phyloP scores from a whole-genome alignment of 352 stramenopile genomes.

The Phytophthora melonis region DNA sequence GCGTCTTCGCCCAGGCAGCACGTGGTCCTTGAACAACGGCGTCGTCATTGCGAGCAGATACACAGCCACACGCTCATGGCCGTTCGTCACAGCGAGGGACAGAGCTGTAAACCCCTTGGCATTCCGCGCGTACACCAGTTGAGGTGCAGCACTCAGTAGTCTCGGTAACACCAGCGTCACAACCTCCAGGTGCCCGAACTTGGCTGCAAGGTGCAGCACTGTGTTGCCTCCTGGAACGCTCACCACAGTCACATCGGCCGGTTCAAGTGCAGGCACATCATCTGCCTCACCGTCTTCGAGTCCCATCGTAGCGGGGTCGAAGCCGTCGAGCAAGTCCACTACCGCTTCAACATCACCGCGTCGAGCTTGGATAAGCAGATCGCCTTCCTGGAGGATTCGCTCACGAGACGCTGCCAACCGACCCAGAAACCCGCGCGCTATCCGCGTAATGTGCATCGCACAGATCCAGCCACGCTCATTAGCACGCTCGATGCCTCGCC shows the following conservation, averaged over 20 bases:
- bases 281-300: conserved; percentile 4
- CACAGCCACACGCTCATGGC: conserved; percentile 60
- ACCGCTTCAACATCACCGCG: conserved; percentile 61
- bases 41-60: conserved; percentile 69
- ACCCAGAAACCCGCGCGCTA: conserved; percentile 66
- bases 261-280: conserved; percentile 19
- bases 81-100: conserved; percentile 53
- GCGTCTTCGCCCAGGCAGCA: conserved; percentile 32
- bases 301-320: conserved; percentile 34
- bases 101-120: conserved; percentile 52
- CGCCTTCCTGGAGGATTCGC: conserved; percentile 43
- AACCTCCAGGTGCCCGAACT: conserved; percentile 58
- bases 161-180: conserved; percentile 61
- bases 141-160: conserved; percentile 35
- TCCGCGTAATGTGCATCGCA: conserved; percentile 53
- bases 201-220: conserved; percentile 59
- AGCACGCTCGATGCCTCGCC: conserved; percentile 35
- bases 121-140: conserved; percentile 53
- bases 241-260: conserved; percentile 47
- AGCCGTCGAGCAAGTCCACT: conserved; percentile 72
- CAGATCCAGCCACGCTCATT: conserved; percentile 47
- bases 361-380: conserved; percentile 66
- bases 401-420: conserved; percentile 37
- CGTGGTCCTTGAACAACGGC: conserved; percentile 42
- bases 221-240: conserved; percentile 49